Evolutionary conservation across 257 asterid genomes (phyloP), one percentile per base, ranked within the genome.

Genomic region (Rauvolfia tetraphylla): DNA sequence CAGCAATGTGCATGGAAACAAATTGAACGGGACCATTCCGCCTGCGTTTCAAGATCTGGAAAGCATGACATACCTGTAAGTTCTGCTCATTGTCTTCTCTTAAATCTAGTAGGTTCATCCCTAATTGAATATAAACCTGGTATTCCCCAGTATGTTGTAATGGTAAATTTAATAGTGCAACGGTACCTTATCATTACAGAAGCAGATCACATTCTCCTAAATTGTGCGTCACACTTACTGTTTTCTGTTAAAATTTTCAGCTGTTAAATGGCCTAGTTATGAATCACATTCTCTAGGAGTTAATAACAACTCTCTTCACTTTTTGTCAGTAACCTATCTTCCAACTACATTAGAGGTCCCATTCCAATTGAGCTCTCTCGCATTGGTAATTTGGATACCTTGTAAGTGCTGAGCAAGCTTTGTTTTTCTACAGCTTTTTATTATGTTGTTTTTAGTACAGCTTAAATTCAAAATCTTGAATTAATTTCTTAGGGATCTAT

Each of bases 11-110:
- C 87, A 86, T 66, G 98, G 93, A 34, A 94, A 94, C 88, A 91
- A 86, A 73, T 80, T 94, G 84, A 90, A 86, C 27, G 98, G 98
- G 78, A 89, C 90, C 7, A 87, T 94, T 54, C 98, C 98, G 56
- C 80, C 77, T 15, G 85, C 92, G 36, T 92, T 90, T 89, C 93
- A 92, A 41, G 90, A 80, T 88, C 87, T 94, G 23, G 97, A 92
- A 82, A 92, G 96, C 85, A 92, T 94, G 98, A 94, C 98, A 1
- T 88, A 92, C 86, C 85, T 94, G 98, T 94, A 81, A 90, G 98
- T 89, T 76, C 81, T n/a, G 25, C 27, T 38, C 29, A 71, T 29
- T 3, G 5, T 73, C 68, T 7, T 68, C 38, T 25, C 42, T 56
- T 22, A 48, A 0, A 63, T 0, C 36, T 11, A 11, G 7, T 41